Evolutionary conservation across 805 yeast species (phyloP).

Genomic region (Starmerella sirachaensis): DNA sequence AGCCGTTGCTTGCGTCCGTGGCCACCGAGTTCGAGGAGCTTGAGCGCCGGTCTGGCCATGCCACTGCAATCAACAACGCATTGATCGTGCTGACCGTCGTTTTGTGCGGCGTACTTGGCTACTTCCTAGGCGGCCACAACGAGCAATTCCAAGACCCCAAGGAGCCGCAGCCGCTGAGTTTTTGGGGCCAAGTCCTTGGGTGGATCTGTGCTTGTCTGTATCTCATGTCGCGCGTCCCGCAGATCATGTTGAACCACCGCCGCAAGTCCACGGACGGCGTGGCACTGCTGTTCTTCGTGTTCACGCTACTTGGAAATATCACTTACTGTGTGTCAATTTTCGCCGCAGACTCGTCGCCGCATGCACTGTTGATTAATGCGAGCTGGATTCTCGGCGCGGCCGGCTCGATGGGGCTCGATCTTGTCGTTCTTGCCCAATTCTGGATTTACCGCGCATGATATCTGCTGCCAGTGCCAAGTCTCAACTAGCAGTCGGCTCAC

Average conservation of each 20-base stretch:
- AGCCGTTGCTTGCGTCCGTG: slow-evolving; percentile 3
- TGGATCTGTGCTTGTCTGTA: slow-evolving; percentile 39
- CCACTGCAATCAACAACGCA: slow-evolving; percentile 19
- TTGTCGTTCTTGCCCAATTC: slow-evolving; percentile 74
- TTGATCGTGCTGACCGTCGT: slow-evolving; percentile 58
- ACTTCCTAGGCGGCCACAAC: slow-evolving; percentile 57
- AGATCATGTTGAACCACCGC: slow-evolving; percentile 69
- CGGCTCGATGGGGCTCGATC: slow-evolving; percentile 77
- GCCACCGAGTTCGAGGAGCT: slow-evolving; percentile 3
- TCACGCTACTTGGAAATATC: slow-evolving; percentile 89
- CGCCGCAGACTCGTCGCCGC: slow-evolving; percentile 49
- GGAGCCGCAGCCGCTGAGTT: slow-evolving; percentile 45
- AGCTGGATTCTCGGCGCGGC: slow-evolving; percentile 88
- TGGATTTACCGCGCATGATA: slow-evolving; percentile 43
- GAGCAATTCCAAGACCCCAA: slow-evolving; percentile 32
- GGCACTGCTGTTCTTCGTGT: slow-evolving; percentile 80
- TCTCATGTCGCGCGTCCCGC: slow-evolving; percentile 86
- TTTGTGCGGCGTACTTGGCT: slow-evolving; percentile 73
- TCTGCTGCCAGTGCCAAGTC: neutral
- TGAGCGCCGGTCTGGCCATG: slow-evolving; percentile 14
- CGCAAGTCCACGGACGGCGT: slow-evolving; percentile 93
- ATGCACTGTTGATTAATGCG: slow-evolving; percentile 67
- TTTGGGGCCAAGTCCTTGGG: slow-evolving; percentile 79
- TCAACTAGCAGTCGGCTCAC: too few species aligned
- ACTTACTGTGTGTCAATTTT: slow-evolving; percentile 82